These are phyloP conservation scores for Penicillium malachiteum DNA, from an alignment of 495 filamentous ascomycete genomes.

Conservation along the genomic window DNA sequence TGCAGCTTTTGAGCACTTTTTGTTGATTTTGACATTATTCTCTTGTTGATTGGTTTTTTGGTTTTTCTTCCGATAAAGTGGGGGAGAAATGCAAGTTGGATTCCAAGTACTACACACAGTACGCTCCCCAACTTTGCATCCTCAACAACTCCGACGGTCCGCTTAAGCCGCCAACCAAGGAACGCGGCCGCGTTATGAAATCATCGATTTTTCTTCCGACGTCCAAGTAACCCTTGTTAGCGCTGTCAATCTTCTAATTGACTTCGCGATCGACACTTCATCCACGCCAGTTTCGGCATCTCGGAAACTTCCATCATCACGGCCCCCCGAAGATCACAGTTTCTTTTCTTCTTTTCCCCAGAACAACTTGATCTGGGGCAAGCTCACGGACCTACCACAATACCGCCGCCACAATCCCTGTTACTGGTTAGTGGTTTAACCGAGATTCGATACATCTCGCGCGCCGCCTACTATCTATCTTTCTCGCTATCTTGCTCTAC, in stretches of 20 bases:
- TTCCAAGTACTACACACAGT: not conserved
- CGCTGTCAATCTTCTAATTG: conserved; percentile 1
- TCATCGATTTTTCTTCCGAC: conserved; percentile 16
- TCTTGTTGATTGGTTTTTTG: too few species aligned
- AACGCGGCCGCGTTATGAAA: conserved; percentile 15
- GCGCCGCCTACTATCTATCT: conserved; percentile 1
- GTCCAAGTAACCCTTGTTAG: not conserved
- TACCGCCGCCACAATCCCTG: not conserved
- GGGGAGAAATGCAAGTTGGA: not conserved
- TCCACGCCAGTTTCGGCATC: not conserved
- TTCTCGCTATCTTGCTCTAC: conserved; percentile 3
- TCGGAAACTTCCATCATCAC: not conserved
- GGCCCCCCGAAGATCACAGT: conserved; percentile 1
- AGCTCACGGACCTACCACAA: conserved; percentile 8
- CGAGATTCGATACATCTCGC: conserved; percentile 1
- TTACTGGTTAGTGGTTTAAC: not conserved
- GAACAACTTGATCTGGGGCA: conserved; percentile 2
- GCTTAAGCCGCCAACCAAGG: conserved; percentile 13
- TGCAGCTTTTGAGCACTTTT: too few species aligned
- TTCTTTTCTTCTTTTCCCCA: not conserved
- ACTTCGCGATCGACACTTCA: conserved; percentile 6
- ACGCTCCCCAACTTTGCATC: not conserved
- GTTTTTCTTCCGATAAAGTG: not conserved
- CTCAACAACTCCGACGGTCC: not conserved
- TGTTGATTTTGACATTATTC: too few species aligned